These are phyloP conservation scores for Fusarium virguliforme DNA, from an alignment of 2,329 filamentous ascomycete genomes.

Conservation along the genomic window DNA sequence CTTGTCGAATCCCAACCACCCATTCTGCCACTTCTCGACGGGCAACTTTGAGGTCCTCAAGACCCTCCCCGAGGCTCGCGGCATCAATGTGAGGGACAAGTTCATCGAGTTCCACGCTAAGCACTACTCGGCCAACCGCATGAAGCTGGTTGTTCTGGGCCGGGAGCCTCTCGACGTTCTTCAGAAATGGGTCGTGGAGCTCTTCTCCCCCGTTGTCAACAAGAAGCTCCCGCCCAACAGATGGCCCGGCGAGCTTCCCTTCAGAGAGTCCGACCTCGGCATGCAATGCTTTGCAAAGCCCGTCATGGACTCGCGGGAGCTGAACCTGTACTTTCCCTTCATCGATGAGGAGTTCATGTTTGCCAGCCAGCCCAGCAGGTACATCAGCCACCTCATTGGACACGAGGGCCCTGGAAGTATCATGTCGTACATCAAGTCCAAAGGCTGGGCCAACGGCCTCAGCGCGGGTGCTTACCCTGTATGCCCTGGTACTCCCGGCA, in stretches of 20 bases:
- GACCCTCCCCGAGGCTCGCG: constrained; percentile 82
- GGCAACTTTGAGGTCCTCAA: constrained; percentile 91
- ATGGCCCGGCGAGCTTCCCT: constrained; percentile 69
- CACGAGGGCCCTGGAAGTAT: constrained; percentile 95
- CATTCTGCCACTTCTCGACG: constrained; percentile 92
- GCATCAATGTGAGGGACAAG: constrained; percentile 88
- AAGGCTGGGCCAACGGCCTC: constrained; percentile 89
- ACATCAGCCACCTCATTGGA: constrained; percentile 90
- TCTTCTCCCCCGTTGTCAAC: constrained; percentile 87
- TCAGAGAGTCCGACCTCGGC: constrained; percentile 65
- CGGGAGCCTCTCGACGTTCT: constrained; percentile 86
- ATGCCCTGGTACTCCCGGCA: constrained; percentile 82
- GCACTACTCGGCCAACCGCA: constrained; percentile 93
- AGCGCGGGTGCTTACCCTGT: constrained; percentile 83
- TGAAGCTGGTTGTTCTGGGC: constrained; percentile 92
- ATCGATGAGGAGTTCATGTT: constrained; percentile 86
- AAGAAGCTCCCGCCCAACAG: constrained; percentile 80
- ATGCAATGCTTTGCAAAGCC: constrained; percentile 90
- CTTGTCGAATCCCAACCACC: constrained; percentile 88
- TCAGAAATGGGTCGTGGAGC: constrained; percentile 85
- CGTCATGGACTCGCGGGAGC: constrained; percentile 86
- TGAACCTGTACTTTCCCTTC: constrained; percentile 88
- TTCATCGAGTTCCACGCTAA: constrained; percentile 93
- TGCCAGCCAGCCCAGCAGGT: constrained; percentile 86
- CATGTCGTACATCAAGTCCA: constrained; percentile 89